Conservation (phyloP, 2,329 filamentous ascomycete species). For the Hypoxylon sp. region DNA sequence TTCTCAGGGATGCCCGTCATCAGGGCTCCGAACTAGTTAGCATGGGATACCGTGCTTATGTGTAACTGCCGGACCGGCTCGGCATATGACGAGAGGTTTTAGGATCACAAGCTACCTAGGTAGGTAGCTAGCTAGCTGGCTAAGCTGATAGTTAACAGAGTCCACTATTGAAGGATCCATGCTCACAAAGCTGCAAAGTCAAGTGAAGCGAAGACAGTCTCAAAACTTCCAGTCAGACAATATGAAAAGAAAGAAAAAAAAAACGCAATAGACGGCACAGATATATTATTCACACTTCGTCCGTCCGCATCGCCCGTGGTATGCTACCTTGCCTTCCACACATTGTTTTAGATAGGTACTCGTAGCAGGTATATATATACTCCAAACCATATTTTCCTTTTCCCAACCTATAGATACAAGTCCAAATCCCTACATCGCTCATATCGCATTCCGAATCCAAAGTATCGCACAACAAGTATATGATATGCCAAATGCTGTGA, state of each 20-base stretch:
- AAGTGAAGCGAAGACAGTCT: not conserved
- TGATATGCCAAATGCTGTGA: not conserved
- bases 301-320: not conserved
- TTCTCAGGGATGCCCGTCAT: not conserved
- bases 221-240: not conserved
- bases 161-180: too few relatives aligned
- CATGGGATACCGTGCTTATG: not conserved
- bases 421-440: not conserved
- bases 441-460: not conserved
- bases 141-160: too few relatives aligned
- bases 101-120: not conserved
- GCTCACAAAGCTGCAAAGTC: too few relatives aligned
- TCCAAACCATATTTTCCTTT: slow-evolving; percentile 9
- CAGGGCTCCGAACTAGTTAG: not conserved
- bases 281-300: slow-evolving; percentile 2
- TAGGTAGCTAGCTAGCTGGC: too few relatives aligned
- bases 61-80: not conserved
- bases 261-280: not conserved
- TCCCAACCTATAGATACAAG: slow-evolving; percentile 15
- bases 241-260: not conserved
- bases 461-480: slow-evolving; percentile 7
- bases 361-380: slow-evolving; percentile 7
- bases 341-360: slow-evolving; percentile 2
- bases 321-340: not conserved
- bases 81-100: not conserved